Evolutionary conservation across 805 yeast species (phyloP).

Genomic region (Hanseniaspora hatyaiensis): DNA sequence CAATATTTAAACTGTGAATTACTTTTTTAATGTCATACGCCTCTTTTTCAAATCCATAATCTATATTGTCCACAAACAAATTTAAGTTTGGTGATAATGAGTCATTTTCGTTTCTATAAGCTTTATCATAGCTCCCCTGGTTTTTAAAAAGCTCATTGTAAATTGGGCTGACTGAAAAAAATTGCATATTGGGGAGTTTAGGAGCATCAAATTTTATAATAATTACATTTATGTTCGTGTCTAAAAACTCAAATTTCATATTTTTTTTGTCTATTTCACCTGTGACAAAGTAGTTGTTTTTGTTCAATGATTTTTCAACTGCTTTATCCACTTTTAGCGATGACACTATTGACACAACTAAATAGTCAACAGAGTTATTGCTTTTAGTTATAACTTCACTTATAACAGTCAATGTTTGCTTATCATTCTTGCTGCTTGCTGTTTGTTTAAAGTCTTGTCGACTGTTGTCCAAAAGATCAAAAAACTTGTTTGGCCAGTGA

Average conservation of each 20-base stretch:
- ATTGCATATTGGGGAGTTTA: conserved; percentile 55
- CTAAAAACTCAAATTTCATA: conserved; percentile 1
- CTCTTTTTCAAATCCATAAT: neutral
- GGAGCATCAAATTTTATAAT: conserved; percentile 61
- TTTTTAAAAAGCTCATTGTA: neutral
- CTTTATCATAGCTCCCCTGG: no score
- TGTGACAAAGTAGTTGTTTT: conserved; percentile 9
- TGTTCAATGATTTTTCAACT: conserved; percentile 16
- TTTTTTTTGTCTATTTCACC: conserved; percentile 1
- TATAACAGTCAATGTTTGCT: neutral
- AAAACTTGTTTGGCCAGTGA: no score
- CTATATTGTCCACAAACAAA: neutral
- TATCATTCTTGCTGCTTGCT: neutral
- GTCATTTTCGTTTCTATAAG: neutral
- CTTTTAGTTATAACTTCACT: neutral
- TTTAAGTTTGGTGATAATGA: neutral
- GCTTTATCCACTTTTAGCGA: neutral
- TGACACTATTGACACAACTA: conserved; percentile 1
- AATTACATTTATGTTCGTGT: conserved; percentile 16
- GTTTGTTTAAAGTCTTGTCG: neutral
- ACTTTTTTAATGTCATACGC: neutral
- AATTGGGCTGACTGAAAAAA: conserved; percentile 65
- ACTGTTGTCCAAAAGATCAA: no score
- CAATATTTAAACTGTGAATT: conserved; percentile 22
- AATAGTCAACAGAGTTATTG: neutral